Evolutionary conservation across 1,284 basidiomycete species (phyloP), one percentile per base, ranked within the genome.

Genomic region (Fomitopsis betulina): DNA sequence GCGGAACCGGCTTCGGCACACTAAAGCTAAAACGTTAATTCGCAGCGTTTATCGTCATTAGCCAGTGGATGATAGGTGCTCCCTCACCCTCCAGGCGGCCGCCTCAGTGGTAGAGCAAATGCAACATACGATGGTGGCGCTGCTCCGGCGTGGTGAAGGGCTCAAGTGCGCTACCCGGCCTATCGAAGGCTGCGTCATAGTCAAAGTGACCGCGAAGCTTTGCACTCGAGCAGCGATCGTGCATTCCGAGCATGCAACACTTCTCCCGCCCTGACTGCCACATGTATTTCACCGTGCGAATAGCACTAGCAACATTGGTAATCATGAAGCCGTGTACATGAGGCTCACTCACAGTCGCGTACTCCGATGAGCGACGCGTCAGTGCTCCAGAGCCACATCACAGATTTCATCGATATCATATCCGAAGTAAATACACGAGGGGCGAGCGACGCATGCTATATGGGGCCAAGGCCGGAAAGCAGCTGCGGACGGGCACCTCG

Each of bases 1-100:
- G 51, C 50, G 49, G 47, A 57, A 57, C 57, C 54, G 50, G 61
- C 63, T 66, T 67, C 59, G 63, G 63, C 59, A 72, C 65, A 60
- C 67, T 68, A 70, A 71, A 72, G 70, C 68, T 71, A 71, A 72
- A 72, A 72, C 65, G 68, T 67, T 72, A 71, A 72, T 51, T 51
- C 45, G 49, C 15, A 35, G 30, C 33, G 39, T 25, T 54, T 43
- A 54, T 54, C 53, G 30, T 42, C 40, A 43, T 17, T 40, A 21
- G 40, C 53, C 10, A 5, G 49, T 21, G 54, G 52, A 30, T 51
- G 58, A 62, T 53, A 62, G 61, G 33, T 56, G 52, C 9, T 9
- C 39, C 25, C 45, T 27, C n/a, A n/a, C 21, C 32, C 19, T 12
- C 13, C 32, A 17, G 10, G 38, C 35, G 27, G n/a, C 45, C 39